Evolutionary conservation across 2,329 filamentous ascomycete genomes (phyloP).

Genomic region (Thelonectria blattea): DNA sequence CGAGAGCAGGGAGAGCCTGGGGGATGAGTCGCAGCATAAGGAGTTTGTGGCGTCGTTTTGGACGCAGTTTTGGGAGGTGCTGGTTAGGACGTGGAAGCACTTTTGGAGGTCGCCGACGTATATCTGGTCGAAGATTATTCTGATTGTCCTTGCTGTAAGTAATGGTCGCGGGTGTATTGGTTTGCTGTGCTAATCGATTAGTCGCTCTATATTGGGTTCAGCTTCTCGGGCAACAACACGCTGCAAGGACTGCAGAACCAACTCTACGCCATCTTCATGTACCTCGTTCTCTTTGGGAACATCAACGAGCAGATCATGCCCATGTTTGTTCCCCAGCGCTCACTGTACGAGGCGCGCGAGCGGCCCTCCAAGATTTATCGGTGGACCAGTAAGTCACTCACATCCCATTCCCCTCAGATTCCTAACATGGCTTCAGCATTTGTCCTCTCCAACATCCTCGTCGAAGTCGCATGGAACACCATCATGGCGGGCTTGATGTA

Average conservation of each 20-base stretch:
- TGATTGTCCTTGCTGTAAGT: slow-evolving; percentile 33
- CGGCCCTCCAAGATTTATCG: slow-evolving; percentile 68
- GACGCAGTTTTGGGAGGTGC: slow-evolving; percentile 44
- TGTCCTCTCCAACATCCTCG: slow-evolving; percentile 33
- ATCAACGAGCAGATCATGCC: slow-evolving; percentile 71
- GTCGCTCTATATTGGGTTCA: slow-evolving; percentile 70
- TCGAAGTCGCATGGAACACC: slow-evolving; percentile 35
- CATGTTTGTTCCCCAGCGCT: slow-evolving; percentile 70
- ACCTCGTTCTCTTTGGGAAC: slow-evolving; percentile 68
- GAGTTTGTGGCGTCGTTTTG: slow-evolving; percentile 41
- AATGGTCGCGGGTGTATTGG: too few relatives aligned
- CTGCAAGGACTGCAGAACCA: slow-evolving; percentile 72
- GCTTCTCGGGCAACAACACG: slow-evolving; percentile 60
- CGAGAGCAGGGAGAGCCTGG: neutral
- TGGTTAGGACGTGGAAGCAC: slow-evolving; percentile 45
- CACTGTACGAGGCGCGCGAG: slow-evolving; percentile 72
- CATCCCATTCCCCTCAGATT: neutral
- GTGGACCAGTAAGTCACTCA: slow-evolving; percentile 32
- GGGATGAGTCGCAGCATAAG: slow-evolving; percentile 34
- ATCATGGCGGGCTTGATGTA: slow-evolving; percentile 35
- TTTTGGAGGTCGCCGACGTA: slow-evolving; percentile 58
- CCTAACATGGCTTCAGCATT: slow-evolving; percentile 26
- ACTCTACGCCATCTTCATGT: slow-evolving; percentile 72
- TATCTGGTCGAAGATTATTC: slow-evolving; percentile 60
- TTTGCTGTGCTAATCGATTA: neutral